Evolutionary conservation across 768 basidiomycete species (phyloP), one percentile per base, ranked within the genome.

Genomic region (Termitomyces sp.): DNA sequence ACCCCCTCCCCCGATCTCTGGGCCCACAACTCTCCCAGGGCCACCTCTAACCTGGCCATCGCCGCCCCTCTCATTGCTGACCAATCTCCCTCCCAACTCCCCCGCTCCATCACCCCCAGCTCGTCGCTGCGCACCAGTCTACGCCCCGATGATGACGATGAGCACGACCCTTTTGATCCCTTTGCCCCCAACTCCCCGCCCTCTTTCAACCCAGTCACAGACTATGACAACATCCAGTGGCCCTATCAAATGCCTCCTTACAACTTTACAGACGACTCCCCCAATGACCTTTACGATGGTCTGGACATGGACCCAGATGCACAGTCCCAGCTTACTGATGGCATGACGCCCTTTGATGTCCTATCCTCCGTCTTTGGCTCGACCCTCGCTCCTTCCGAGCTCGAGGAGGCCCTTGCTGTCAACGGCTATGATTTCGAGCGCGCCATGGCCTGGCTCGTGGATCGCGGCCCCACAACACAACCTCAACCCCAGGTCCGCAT

Each of bases 291-390:
- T 49, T 64, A 20, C 61, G 66, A 58, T 49, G 46, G 18, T 56
- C 7, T 39, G 18, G 82, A 83, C 82, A 87, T 37, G 77, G 78
- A 13, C 73, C 78, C 36, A 0, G 61, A 62, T 14, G 81, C 82
- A 5, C 60, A 61, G 34, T 51, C 60, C 34, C 76, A 83, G 72
- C 80, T 92, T 51, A 90, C 88, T 0, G 90, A 92, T 68, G 94
- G 94, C 44, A 96, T 99, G 93, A 96, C 96, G 1, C 97, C 97
- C 1, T 89, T 99, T 65, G 97, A 99, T 65, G 94, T 98, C 43
- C 86, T 99, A 20, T 85, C 83, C 67, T 94, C 92, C 43, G 92
- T 99, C 39, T 99, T 99, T 68, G 93, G 91, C 16, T 88, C 92
- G 2, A 86, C 92, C 2, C 79, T 99, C 10, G 87, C 94, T 0